These are phyloP conservation scores for Marasmius sp. DNA, from an alignment of 1,284 basidiomycete genomes.

Conservation along the genomic window DNA sequence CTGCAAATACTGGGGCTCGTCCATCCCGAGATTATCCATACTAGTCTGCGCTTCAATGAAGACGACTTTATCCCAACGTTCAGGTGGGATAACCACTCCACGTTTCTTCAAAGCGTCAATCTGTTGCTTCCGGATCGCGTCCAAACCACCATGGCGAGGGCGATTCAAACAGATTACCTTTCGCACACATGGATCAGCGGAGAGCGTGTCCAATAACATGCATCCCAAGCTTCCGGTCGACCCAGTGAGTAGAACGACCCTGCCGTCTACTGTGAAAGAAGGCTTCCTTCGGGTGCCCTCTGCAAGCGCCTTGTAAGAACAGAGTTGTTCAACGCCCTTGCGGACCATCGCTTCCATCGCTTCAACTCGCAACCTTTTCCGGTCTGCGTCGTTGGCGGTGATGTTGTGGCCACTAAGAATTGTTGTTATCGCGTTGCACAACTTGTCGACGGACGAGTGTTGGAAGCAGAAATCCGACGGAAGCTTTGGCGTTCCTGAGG, in stretches of 20 bases:
- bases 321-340: conserved; percentile 22
- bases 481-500: conserved; percentile 21
- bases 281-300: conserved; percentile 15
- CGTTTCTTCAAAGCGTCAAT: conserved; percentile 26
- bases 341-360: conserved; percentile 30
- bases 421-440: conserved; percentile 20
- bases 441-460: conserved; percentile 27
- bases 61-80: conserved; percentile 29
- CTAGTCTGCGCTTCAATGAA: conserved; percentile 24
- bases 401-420: conserved; percentile 23
- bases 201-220: conserved; percentile 27
- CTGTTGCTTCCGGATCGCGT: conserved; percentile 21
- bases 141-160: conserved; percentile 12
- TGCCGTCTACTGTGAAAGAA: conserved; percentile 10
- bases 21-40: conserved; percentile 26
- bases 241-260: conserved; percentile 31
- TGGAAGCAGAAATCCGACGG: conserved; percentile 29
- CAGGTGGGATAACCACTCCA: conserved; percentile 26
- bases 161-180: conserved; percentile 33
- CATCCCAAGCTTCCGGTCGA: conserved; percentile 35
- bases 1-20: conserved; percentile 22
- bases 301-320: conserved; percentile 17
- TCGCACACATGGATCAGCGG: conserved; percentile 22
- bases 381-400: conserved; percentile 1
- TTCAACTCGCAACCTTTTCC: conserved; percentile 19